Evolutionary conservation across 1,284 basidiomycete genomes (phyloP).

Genomic region (Porphyrellus sp.): DNA sequence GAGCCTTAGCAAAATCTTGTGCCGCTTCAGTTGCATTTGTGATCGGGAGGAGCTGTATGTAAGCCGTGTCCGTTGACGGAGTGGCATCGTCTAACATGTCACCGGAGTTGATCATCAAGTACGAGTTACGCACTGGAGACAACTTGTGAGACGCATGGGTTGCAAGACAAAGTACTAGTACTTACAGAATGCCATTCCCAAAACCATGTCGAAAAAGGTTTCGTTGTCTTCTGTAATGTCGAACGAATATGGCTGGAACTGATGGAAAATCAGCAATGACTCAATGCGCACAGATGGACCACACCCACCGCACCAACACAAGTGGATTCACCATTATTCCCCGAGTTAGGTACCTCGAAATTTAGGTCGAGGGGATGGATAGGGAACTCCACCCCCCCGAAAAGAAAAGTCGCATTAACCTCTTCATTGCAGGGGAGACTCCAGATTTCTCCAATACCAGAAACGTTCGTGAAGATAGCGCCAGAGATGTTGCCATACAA

Average conservation of each 20-base stretch:
- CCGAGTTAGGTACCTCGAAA: conserved; percentile 28
- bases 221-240: conserved; percentile 45
- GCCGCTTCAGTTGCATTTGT: conserved; percentile 40
- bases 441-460: conserved; percentile 49
- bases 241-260: conserved; percentile 46
- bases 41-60: conserved; percentile 57
- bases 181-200: conserved; percentile 59
- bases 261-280: conserved; percentile 8
- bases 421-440: conserved; percentile 56
- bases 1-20: conserved; percentile 21
- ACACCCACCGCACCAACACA: conserved; percentile 51
- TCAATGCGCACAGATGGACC: neutral
- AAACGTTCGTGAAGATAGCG: conserved; percentile 46
- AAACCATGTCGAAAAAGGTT: conserved; percentile 39
- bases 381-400: conserved; percentile 50
- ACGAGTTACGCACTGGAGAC: conserved; percentile 50
- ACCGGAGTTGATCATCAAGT: conserved; percentile 59
- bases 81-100: conserved; percentile 47
- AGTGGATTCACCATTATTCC: conserved; percentile 29
- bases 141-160: neutral
- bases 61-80: conserved; percentile 43
- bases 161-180: neutral
- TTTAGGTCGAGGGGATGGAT: conserved; percentile 58
- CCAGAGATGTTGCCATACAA: conserved; percentile 54
- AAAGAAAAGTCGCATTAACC: conserved; percentile 60